Evolutionary conservation across 2,329 filamentous ascomycete genomes (phyloP).

Genomic region (Trichocomaceae sp.): DNA sequence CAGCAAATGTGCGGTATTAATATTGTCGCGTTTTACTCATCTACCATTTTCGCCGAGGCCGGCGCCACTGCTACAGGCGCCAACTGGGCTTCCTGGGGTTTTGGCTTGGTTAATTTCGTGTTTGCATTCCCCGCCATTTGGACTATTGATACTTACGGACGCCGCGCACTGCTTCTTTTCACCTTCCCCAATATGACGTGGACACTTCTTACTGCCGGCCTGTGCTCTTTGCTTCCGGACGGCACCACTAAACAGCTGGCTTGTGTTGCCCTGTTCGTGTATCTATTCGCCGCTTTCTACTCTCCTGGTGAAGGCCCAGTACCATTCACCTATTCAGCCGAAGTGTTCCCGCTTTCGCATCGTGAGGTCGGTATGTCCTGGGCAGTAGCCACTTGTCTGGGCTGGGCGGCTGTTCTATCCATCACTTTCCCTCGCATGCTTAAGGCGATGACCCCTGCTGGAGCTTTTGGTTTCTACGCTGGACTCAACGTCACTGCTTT

Average conservation of each 20-base stretch:
- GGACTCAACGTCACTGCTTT: slow-evolving; percentile 56
- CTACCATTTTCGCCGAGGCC: slow-evolving; percentile 50
- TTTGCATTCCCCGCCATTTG: slow-evolving; percentile 60
- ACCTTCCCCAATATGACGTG: slow-evolving; percentile 63
- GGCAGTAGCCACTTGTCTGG: slow-evolving; percentile 41
- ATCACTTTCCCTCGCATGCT: slow-evolving; percentile 47
- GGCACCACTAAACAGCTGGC: slow-evolving; percentile 43
- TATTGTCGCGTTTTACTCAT: slow-evolving; percentile 70
- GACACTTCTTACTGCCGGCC: slow-evolving; percentile 58
- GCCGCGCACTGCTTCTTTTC: slow-evolving; percentile 55
- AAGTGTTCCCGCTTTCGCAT: slow-evolving; percentile 51
- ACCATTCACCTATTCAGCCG: slow-evolving; percentile 49
- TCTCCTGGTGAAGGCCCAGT: slow-evolving; percentile 56
- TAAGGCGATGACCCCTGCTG: slow-evolving; percentile 29
- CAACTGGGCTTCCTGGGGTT: slow-evolving; percentile 58
- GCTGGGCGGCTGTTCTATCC: slow-evolving; percentile 46
- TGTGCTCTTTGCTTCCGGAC: slow-evolving; percentile 49
- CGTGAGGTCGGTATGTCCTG: slow-evolving; percentile 42
- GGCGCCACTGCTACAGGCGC: slow-evolving; percentile 52
- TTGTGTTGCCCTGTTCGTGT: slow-evolving; percentile 56
- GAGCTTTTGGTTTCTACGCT: slow-evolving; percentile 18
- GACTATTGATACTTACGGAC: slow-evolving; percentile 63
- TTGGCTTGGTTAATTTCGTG: slow-evolving; percentile 59
- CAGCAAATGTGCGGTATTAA: slow-evolving; percentile 68
- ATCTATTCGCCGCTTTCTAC: slow-evolving; percentile 59